Base-by-base conservation (phyloP, 169 alveolate genomes). In the Plasmodium malariae region DNA sequence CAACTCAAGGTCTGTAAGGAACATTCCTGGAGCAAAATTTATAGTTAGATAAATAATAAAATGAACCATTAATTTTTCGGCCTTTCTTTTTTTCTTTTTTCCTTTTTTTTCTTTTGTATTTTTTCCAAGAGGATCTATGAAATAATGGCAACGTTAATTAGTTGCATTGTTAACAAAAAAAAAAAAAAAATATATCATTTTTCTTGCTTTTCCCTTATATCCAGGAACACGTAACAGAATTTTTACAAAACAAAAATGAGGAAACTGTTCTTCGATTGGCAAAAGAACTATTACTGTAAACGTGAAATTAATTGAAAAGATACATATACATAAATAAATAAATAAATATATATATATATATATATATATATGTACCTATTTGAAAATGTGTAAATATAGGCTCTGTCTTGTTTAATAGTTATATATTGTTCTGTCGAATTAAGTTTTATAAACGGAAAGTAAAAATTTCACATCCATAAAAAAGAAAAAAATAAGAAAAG, bases 201-300 rank as follows among this genome's bases (percentile, higher is more conserved):
- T 14, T 70, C 12, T 73, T 36, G n/a, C 28, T 26, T 62, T 4
- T 68, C 67, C 32, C 32, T 71, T 65, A 21, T 67, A 55, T 71
- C 36, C 83, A 80, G 90, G 90, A 80, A 54, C 80, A 54, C 43
- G 55, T 80, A 24, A 65, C 90, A 67, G 90, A 80, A 80, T 80
- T 80, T 80, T 59, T 80, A 59, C 80, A 80, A 80, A 80, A 80
- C 43, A 80, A 65, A 80, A 67, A 80, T 80, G 90, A 80, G 90
- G 90, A 80, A 80, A 67, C 57, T 17, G 62, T 80, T 49, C 90
- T 80, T 32, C 85, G 90, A n/a, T 21, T 51, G 32, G 90, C 90
- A 24, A 80, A 68, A 71, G 90, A 80, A 43, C 90, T 80, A 57
- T 70, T 80, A 80, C 51, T 80, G 90, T 80, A 80, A 74, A 34